Conservation (phyloP, 805 yeast species). For the Wickerhamomyces ciferrii region DNA sequence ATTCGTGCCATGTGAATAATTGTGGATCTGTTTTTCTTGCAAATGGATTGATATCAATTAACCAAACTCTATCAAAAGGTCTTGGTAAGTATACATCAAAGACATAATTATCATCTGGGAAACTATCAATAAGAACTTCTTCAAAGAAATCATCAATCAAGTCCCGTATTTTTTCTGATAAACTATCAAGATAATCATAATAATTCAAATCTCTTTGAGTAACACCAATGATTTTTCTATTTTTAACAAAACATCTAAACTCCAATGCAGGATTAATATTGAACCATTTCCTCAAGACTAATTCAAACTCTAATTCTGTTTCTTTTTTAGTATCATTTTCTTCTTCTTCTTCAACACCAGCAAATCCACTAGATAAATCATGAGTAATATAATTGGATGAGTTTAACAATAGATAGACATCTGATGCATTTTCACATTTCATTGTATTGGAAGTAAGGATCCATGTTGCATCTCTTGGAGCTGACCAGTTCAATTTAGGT, state of each 20-base stretch:
- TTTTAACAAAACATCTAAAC: slow-evolving; percentile 78
- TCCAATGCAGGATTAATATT: slow-evolving; percentile 85
- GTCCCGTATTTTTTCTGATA: slow-evolving; percentile 41
- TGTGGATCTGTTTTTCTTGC: slow-evolving; percentile 72
- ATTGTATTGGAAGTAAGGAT: slow-evolving; percentile 73
- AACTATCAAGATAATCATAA: slow-evolving; percentile 60
- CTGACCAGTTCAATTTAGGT: slow-evolving; percentile 95
- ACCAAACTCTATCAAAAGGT: slow-evolving; percentile 57
- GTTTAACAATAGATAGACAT: slow-evolving; percentile 74
- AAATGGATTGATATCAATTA: slow-evolving; percentile 87
- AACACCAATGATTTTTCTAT: slow-evolving; percentile 59
- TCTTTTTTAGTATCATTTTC: slow-evolving; percentile 15
- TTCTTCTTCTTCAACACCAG: slow-evolving; percentile 33
- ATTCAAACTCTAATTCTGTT: slow-evolving; percentile 40
- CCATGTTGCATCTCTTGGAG: slow-evolving; percentile 95
- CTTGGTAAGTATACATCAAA: slow-evolving; percentile 82
- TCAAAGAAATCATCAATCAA: slow-evolving; percentile 53
- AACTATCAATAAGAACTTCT: slow-evolving; percentile 38
- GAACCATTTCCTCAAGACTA: slow-evolving; percentile 81
- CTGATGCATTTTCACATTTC: slow-evolving; percentile 67
- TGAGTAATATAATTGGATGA: slow-evolving; percentile 86
- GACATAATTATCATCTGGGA: slow-evolving; percentile 54
- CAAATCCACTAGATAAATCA: slow-evolving; percentile 73
- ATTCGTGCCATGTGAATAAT: slow-evolving; percentile 81
- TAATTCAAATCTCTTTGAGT: slow-evolving; percentile 85